Base-by-base conservation (phyloP, 306 rosid species). In the Cucumis cinereus region DNA sequence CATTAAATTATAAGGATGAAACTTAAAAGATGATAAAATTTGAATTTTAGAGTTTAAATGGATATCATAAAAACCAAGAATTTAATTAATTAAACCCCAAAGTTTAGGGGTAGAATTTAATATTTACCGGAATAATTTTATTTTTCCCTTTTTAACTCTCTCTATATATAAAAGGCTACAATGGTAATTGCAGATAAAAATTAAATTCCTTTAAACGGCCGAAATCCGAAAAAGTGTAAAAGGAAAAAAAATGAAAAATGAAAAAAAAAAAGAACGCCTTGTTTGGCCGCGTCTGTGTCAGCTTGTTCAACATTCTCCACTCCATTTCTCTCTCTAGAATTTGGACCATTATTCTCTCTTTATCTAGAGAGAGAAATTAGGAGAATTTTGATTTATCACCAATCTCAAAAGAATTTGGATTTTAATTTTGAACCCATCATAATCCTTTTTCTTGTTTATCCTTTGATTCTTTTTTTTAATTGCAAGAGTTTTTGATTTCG, bases 311-410 rank as follows among this genome's bases (percentile, higher is more conserved):
- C 77, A 24, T 38, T 58, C 60, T 59, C 58, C 8, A 66, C 72
- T 19, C 0, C 35, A 30, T 62, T 13, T 28, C 20, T 60, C 75
- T 22, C 77, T 72, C 78, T 81, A 76, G n/a, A 38, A 7, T 22
- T 40, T 11, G 15, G 63, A 22, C 59, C 66, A 74, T n/a, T 24
- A 75, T 38, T 82, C 79, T 78, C 73, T 63, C 38, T 80, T 64
- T 75, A 43, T 77, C 69, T 73, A 41, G 83, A 71, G 84, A 85
- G 86, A 81, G 79, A 71, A 38, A 49, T 76, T 64, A 6, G 7
- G 20, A 13, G 59, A 61, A 71, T 28, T 58, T 43, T 58, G 30
- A 28, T 49, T 13, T 11, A 20, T 41, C 58, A 36, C 0, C 67
- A 55, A 14, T 74, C 64, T 74, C 23, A 2, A 13, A 23, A 20